These are phyloP conservation scores for Microbotryum scabiosae DNA, from an alignment of 1,284 basidiomycete species.

Conservation along the genomic window DNA sequence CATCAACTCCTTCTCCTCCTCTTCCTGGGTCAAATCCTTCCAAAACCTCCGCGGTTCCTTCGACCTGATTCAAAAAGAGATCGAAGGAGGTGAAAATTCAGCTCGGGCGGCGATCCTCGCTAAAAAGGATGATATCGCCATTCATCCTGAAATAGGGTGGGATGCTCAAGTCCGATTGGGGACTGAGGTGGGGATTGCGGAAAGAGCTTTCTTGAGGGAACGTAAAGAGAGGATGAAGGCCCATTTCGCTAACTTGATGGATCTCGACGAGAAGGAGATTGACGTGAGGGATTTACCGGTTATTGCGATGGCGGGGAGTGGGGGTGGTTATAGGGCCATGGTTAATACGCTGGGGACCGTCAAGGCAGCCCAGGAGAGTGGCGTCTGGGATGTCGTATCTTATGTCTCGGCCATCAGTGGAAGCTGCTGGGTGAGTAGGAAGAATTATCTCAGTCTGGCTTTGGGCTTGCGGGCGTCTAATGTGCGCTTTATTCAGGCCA, in stretches of 20 bases:
- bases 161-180: conserved; percentile 43
- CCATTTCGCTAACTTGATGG: conserved; percentile 42
- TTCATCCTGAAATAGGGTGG: conserved; percentile 45
- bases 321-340: conserved; percentile 44
- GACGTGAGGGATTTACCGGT: conserved; percentile 44
- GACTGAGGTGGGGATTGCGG: conserved; percentile 39
- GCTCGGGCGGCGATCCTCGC: conserved; percentile 14
- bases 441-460: neutral
- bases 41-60: conserved; percentile 37
- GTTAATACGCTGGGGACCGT: conserved; percentile 44
- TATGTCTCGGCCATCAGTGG: conserved; percentile 44
- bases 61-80: conserved; percentile 39
- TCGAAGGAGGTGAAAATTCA: conserved; percentile 41
- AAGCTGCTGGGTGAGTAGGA: neutral
- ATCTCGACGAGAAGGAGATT: conserved; percentile 39
- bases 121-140: conserved; percentile 25
- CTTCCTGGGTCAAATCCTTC: conserved; percentile 38
- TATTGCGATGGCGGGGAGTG: conserved; percentile 44
- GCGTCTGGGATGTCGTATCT: conserved; percentile 41
- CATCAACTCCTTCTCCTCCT: conserved; percentile 35
- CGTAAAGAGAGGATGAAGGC: conserved; percentile 39
- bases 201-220: conserved; percentile 42
- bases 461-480: neutral
- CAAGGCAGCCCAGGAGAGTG: conserved; percentile 38
- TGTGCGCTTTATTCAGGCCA: conserved; percentile 41